phyloP scores from a whole-genome alignment of 768 basidiomycete genomes.

The Psilocybe cubensis region DNA sequence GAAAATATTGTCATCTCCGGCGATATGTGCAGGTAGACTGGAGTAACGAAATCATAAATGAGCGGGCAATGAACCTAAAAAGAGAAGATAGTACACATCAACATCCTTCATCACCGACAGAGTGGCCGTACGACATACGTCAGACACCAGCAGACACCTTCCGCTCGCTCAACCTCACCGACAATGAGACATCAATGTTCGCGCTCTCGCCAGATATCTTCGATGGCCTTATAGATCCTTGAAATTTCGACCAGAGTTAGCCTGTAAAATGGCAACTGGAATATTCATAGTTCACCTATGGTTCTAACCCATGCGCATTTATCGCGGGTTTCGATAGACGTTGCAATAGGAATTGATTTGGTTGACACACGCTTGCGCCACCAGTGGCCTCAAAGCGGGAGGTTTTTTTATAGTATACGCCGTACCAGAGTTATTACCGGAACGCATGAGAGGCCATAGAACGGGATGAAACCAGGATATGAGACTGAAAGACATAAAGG shows the following conservation, averaged over 20 bases:
- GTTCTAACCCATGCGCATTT: not conserved
- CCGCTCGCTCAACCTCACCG: too few species aligned
- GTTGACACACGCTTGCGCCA: constrained; percentile 3
- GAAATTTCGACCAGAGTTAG: too few species aligned
- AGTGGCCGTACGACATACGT: not conserved
- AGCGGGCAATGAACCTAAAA: not conserved
- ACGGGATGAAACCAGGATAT: too few species aligned
- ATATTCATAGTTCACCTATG: not conserved
- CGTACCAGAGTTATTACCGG: not conserved
- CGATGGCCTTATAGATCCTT: too few species aligned
- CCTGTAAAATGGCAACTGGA: not conserved
- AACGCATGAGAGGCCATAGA: not conserved
- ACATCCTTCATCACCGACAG: not conserved
- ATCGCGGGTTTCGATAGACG: not conserved
- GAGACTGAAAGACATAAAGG: too few species aligned
- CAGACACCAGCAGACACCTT: constrained; percentile 1
- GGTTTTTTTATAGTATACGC: not conserved
- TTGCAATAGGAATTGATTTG: constrained; percentile 1
- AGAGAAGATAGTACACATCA: not conserved
- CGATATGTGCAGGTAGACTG: constrained; percentile 2
- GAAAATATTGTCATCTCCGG: constrained; percentile 1
- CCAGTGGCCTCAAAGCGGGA: not conserved
- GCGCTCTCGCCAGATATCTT: too few species aligned
- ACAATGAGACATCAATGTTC: too few species aligned
- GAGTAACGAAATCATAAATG: not conserved